These are phyloP conservation scores for Litchi chinensis DNA, from an alignment of 345 rosid species.

Conservation along the genomic window DNA sequence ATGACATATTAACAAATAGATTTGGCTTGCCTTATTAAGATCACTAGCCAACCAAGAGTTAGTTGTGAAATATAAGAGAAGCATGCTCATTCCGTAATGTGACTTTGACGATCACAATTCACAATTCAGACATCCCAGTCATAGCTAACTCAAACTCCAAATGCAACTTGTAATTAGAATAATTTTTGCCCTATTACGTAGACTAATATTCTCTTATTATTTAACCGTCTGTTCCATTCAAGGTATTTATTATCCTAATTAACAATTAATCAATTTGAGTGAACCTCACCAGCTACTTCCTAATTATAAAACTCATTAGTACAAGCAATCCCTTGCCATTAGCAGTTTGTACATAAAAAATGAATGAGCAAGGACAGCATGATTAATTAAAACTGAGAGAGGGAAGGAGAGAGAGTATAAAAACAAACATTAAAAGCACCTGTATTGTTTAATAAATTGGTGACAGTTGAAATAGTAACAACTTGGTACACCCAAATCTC, in stretches of 20 bases:
- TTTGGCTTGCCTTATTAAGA: not conserved
- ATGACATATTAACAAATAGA: not conserved
- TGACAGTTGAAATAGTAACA: not conserved
- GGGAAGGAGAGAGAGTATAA: not conserved
- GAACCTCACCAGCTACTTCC: not conserved
- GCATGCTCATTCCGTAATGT: not conserved
- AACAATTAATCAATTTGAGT: not conserved
- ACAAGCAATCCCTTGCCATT: not conserved
- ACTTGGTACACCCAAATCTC: not conserved
- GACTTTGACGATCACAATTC: not conserved
- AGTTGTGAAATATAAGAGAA: not conserved
- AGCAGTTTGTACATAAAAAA: not conserved
- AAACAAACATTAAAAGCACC: not conserved
- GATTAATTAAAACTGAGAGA: too few relatives aligned
- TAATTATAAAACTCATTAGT: not conserved
- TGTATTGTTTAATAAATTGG: not conserved
- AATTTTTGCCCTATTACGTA: not conserved
- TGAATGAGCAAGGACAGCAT: too few relatives aligned
- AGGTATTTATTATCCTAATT: not conserved
- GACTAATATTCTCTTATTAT: not conserved
- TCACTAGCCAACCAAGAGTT: not conserved
- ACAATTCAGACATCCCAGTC: too few relatives aligned
- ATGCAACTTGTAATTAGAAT: constrained; percentile 6
- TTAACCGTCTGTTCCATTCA: not conserved
- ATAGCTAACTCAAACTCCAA: not conserved